Percentiles rank a stretch among this genome's conserved stretches.
Evolutionary conservation across 2,329 filamentous ascomycete species (phyloP).

Genomic region (Fusarium proliferatum): DNA sequence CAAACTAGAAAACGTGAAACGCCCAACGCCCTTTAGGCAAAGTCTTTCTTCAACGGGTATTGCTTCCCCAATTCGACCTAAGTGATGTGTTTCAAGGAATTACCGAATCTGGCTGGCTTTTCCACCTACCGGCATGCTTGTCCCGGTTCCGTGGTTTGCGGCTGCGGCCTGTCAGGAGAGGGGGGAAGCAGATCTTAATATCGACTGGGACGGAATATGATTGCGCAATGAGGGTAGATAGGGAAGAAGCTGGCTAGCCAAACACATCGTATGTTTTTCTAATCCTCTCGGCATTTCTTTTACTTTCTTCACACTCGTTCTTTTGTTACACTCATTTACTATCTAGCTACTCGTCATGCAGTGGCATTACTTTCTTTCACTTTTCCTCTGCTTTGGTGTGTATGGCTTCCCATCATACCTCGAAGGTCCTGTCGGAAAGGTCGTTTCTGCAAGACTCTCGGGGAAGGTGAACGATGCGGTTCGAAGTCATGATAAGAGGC

Average conservation of each 20-base stretch:
- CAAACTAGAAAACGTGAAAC: background rate
- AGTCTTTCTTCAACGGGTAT: background rate
- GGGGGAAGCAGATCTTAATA: constrained; percentile 2
- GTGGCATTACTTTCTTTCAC: constrained; percentile 5
- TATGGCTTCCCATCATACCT: constrained; percentile 11
- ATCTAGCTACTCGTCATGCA: constrained; percentile 1
- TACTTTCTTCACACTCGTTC: background rate
- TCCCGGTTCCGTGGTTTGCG: background rate
- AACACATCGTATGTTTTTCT: constrained; percentile 9
- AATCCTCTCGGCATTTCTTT: background rate
- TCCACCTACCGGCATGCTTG: background rate
- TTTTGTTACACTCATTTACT: background rate
- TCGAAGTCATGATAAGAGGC: background rate
- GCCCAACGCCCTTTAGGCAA: background rate
- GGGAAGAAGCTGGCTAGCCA: background rate
- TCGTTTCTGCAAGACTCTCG: background rate
- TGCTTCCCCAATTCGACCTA: background rate
- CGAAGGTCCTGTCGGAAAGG: background rate
- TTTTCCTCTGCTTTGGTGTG: background rate
- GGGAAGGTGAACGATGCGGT: background rate
- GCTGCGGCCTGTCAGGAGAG: background rate
- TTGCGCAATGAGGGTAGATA: background rate
- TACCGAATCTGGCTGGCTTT: background rate
- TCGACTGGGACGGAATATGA: background rate
- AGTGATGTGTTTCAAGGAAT: background rate